A percentile compares a stretch with the other conserved stretches of the same genome.
Evolutionary conservation across 23 red algal genomes (phyloP).

Genomic region (Rhodosorus marinus): DNA sequence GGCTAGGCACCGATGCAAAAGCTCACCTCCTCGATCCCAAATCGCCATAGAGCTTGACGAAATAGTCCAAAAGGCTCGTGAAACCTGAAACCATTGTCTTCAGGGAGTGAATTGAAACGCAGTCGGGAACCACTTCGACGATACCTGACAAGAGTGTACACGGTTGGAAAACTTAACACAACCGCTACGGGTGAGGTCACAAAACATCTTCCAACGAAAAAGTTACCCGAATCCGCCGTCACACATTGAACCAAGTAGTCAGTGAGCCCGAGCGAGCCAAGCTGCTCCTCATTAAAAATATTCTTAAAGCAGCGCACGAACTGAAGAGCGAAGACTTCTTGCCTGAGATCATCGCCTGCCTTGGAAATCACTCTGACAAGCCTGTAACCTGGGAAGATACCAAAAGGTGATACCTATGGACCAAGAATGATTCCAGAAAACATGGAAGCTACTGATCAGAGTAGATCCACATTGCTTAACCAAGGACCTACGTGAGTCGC

Average conservation of each 20-base stretch:
- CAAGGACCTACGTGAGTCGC: too few relatives aligned
- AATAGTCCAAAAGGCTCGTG: constrained; percentile 71
- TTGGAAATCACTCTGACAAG: constrained; percentile 86
- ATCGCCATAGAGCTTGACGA: constrained; percentile 56
- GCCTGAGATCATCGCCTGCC: constrained; percentile 74
- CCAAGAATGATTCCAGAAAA: too few relatives aligned
- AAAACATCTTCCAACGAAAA: too few relatives aligned
- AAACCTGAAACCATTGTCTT: constrained; percentile 79
- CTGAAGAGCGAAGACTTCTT: constrained; percentile 82
- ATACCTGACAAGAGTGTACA: too few relatives aligned
- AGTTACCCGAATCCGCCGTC: constrained; percentile 40
- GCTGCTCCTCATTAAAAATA: constrained; percentile 45
- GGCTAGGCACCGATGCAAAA: constrained; percentile 35
- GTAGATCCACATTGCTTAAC: too few relatives aligned
- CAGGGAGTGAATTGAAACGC: constrained; percentile 69
- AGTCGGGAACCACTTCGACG: constrained; percentile 71
- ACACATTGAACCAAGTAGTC: constrained; percentile 72
- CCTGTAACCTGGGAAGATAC: constrained; percentile 22
- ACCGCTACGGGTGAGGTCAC: too few relatives aligned
- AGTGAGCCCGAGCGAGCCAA: constrained; percentile 57
- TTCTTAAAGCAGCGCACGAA: constrained; percentile 69
- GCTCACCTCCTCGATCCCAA: constrained; percentile 26
- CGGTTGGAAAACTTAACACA: too few relatives aligned
- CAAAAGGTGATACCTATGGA: constrained; percentile 55
- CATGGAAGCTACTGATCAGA: too few relatives aligned